These are phyloP conservation scores for Aspergillus novofumigatus DNA, from an alignment of 2,329 filamentous ascomycete species.

Conservation along the genomic window DNA sequence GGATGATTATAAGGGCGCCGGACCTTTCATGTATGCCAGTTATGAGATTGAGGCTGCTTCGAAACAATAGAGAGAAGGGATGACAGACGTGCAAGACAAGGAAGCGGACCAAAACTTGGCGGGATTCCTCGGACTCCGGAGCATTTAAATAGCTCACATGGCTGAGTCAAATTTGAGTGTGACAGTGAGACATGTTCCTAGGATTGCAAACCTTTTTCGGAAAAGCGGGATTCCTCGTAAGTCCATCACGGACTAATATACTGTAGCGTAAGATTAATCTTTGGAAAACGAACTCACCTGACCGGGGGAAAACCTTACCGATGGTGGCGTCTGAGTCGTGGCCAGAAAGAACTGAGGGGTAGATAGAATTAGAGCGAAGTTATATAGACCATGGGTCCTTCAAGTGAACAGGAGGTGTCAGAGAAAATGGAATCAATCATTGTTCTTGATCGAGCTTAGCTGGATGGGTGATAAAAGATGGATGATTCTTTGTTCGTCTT, in stretches of 20 bases:
- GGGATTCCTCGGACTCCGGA: background rate
- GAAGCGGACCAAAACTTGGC: background rate
- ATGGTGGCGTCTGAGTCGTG: background rate
- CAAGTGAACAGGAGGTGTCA: background rate
- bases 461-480: background rate
- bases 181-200: background rate
- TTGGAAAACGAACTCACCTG: background rate
- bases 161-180: background rate
- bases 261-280: background rate
- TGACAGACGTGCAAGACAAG: background rate
- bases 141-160: background rate
- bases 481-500: background rate
- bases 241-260: background rate
- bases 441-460: background rate
- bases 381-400: background rate
- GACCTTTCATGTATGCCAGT: slow-evolving; percentile 15
- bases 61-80: background rate
- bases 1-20: slow-evolving; percentile 13
- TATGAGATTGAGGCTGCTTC: slow-evolving; percentile 11
- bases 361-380: background rate
- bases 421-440: background rate
- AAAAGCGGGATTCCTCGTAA: background rate
- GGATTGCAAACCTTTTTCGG: background rate
- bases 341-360: background rate
- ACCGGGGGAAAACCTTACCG: background rate